Conservation (phyloP, 805 yeast species). For the Priceomyces carsonii region DNA sequence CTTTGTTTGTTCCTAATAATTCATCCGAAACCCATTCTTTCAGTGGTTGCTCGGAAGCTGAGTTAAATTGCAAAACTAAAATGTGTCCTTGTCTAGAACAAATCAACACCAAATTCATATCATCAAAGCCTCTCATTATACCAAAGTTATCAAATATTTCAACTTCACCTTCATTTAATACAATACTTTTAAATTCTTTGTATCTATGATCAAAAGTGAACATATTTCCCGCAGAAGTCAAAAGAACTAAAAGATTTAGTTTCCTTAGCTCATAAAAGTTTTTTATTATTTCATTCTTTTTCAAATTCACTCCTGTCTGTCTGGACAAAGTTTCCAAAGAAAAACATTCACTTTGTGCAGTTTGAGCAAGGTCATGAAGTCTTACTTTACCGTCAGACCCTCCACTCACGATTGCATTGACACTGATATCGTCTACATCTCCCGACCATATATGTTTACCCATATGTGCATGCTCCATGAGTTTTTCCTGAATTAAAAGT, state of each 20-base stretch:
- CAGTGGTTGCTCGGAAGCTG: slow-evolving; percentile 13
- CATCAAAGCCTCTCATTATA: slow-evolving; percentile 40
- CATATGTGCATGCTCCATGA: slow-evolving; percentile 62
- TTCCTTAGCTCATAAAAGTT: slow-evolving; percentile 51
- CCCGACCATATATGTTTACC: slow-evolving; percentile 91
- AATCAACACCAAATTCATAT: slow-evolving; percentile 27
- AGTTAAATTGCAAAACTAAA: slow-evolving; percentile 31
- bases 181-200: slow-evolving; percentile 23
- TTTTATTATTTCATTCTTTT: slow-evolving; percentile 58
- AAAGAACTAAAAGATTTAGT: slow-evolving; percentile 43
- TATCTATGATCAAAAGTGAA: slow-evolving; percentile 28
- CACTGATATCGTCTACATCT: slow-evolving; percentile 46
- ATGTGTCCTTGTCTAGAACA: slow-evolving; percentile 42
- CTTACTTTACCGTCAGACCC: slow-evolving; percentile 92
- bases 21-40: slow-evolving; percentile 25
- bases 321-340: slow-evolving; percentile 33
- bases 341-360: slow-evolving; percentile 17
- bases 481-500: slow-evolving; percentile 38
- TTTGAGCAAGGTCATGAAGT: slow-evolving; percentile 50
- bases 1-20: slow-evolving; percentile 37
- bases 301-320: slow-evolving; percentile 23
- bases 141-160: slow-evolving; percentile 39
- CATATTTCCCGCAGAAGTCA: slow-evolving; percentile 63
- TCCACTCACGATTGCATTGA: slow-evolving; percentile 68
- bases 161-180: slow-evolving; percentile 13